Evolutionary conservation across 345 rosid genomes (phyloP), one percentile per base, ranked within the genome.

Genomic region (Dipteronia sinensis): DNA sequence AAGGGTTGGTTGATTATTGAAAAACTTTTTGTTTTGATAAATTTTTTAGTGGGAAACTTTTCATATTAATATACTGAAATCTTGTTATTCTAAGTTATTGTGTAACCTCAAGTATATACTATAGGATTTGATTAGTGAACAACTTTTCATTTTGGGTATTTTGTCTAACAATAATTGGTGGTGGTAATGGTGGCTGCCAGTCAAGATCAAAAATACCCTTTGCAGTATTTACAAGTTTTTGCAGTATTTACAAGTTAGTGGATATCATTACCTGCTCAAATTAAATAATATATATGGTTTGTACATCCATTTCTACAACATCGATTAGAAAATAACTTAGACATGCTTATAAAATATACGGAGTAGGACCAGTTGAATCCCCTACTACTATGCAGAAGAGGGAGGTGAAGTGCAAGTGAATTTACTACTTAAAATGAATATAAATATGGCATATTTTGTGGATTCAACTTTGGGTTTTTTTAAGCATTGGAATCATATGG

Each of bases 11-110:
- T 73, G 67, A n/a, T 66, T 55, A n/a, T 55, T 46, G 72, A 80
- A 20, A 7, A 79, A 27, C 65, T 76, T 74, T 74, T 23, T 20
- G 23, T 16, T 67, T 69, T n/a, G 59, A 29, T 42, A 69, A 55
- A 67, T 81, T 76, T 65, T 73, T 70, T 75, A 62, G 27, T 29
- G 38, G 62, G 27, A 62, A 55, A 51, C 65, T 67, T 79, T 84
- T 82, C 72, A 10, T 53, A 47, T 81, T 56, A 79, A 81, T 68
- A 81, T 75, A 10, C 81, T 80, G 77, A 78, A 75, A 72, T 79
- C 76, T 46, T 78, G 53, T n/a, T 34, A 59, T 20, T 59, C 23
- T 58, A 58, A 58, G 25, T 8, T 56, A 5, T 7, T 7, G 8
- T 3, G 8, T 10, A 46, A 46, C 12, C 49, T 40, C 53, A 77